Evolutionary conservation across 1,139 yeast species (phyloP).

Genomic region (Candida anutae): DNA sequence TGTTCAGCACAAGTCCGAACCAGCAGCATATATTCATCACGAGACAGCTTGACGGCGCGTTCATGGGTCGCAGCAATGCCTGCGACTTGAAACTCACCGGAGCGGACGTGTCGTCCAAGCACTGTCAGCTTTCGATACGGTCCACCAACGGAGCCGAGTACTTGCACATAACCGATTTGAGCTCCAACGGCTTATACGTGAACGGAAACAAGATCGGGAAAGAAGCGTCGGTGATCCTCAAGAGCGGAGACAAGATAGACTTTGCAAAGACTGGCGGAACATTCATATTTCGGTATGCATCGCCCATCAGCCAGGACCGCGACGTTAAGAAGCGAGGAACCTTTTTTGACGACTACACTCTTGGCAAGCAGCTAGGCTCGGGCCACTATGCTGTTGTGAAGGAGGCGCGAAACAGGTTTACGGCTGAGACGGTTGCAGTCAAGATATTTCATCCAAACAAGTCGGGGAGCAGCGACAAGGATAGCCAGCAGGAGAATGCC

Average conservation of each 20-base stretch:
- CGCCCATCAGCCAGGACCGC: conserved; percentile 14
- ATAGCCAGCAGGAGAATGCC: conserved; percentile 30
- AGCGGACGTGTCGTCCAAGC: conserved; percentile 60
- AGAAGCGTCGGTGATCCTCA: conserved; percentile 34
- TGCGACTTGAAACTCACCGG: conserved; percentile 53
- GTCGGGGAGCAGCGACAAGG: conserved; percentile 10
- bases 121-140: conserved; percentile 45
- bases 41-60: conserved; percentile 23
- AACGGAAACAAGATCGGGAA: conserved; percentile 51
- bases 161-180: conserved; percentile 47
- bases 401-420: conserved; percentile 51
- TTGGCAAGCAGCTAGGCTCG: conserved; percentile 58
- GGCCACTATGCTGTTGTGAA: conserved; percentile 78
- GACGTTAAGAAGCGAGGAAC: conserved; percentile 16
- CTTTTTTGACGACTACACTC: conserved; percentile 53
- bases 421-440: conserved; percentile 61
- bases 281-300: conserved; percentile 46
- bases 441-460: conserved; percentile 70
- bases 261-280: conserved; percentile 55
- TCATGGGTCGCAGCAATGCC: conserved; percentile 54
- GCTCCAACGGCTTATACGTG: conserved; percentile 62
- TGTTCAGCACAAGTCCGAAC: conserved; percentile 24
- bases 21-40: conserved; percentile 28
- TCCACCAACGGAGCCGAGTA: conserved; percentile 30
- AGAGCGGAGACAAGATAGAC: conserved; percentile 56